These are phyloP conservation scores for Kodamaea arcana DNA, from an alignment of 1,139 yeast genomes.

Conservation along the genomic window DNA sequence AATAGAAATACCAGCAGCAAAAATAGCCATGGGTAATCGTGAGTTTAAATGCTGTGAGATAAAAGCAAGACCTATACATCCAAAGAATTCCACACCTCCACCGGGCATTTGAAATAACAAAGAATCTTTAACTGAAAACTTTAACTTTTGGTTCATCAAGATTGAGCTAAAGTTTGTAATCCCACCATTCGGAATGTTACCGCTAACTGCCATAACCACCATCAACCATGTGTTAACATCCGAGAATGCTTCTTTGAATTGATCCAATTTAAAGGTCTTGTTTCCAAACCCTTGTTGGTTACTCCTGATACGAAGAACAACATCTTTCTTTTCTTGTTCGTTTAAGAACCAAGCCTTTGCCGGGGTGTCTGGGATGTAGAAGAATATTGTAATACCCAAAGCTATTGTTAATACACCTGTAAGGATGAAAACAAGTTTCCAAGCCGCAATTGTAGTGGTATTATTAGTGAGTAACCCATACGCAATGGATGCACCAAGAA, in stretches of 20 bases:
- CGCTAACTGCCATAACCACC: conserved; percentile 32
- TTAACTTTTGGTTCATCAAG: conserved; percentile 41
- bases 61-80: conserved; percentile 31
- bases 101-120: conserved; percentile 32
- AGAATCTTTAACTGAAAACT: conserved; percentile 35
- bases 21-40: conserved; percentile 41
- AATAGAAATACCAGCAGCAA: conserved; percentile 34
- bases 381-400: conserved; percentile 37
- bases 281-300: conserved; percentile 57
- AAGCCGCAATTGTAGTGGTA: conserved; percentile 32
- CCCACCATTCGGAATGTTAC: conserved; percentile 53
- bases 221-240: conserved; percentile 46
- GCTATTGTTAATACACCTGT: conserved; percentile 46
- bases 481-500: conserved; percentile 53
- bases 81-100: conserved; percentile 39
- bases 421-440: conserved; percentile 47
- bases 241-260: conserved; percentile 50
- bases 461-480: conserved; percentile 30
- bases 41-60: conserved; percentile 8
- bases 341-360: conserved; percentile 43
- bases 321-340: conserved; percentile 40
- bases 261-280: conserved; percentile 49
- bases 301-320: conserved; percentile 30
- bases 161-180: conserved; percentile 47
- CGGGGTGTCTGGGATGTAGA: conserved; percentile 52